Percentiles rank a stretch among this genome's conserved stretches.
Conservation (phyloP, 176 grass and related monocot species). For the Triticum monococcum region DNA sequence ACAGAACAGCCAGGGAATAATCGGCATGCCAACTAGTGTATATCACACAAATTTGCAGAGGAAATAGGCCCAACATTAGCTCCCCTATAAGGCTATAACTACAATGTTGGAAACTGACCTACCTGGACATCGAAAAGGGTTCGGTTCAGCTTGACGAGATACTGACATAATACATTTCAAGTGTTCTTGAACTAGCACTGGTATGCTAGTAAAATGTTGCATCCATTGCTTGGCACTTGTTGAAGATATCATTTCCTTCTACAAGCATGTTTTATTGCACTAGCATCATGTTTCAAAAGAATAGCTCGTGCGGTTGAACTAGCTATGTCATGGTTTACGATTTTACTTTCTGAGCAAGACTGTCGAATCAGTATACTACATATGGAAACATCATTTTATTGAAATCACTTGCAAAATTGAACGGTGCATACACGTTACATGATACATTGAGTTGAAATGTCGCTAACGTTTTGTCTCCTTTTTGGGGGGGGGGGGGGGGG, state of each 20-base stretch:
- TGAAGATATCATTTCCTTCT: background rate
- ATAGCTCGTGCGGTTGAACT: background rate
- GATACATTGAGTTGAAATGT: background rate
- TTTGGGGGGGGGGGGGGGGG: background rate
- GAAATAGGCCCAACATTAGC: background rate
- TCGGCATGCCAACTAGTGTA: background rate
- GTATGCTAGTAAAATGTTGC: background rate
- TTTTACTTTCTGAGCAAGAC: constrained; percentile 7
- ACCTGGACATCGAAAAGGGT: background rate
- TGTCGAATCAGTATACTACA: background rate
- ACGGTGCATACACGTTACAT: background rate
- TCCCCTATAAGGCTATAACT: background rate
- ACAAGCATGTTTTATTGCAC: background rate
- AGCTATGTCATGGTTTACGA: background rate
- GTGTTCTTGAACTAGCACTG: background rate
- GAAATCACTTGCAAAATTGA: background rate
- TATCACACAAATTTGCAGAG: background rate
- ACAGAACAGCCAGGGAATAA: background rate
- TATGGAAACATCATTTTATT: background rate
- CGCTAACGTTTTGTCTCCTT: background rate
- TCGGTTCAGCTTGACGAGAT: background rate
- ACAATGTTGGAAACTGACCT: background rate
- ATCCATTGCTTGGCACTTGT: background rate
- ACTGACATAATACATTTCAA: constrained; percentile 1
- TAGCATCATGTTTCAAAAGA: background rate